Evolutionary conservation across 257 asterid genomes (phyloP).

Genomic region (Rehmannia glutinosa): DNA sequence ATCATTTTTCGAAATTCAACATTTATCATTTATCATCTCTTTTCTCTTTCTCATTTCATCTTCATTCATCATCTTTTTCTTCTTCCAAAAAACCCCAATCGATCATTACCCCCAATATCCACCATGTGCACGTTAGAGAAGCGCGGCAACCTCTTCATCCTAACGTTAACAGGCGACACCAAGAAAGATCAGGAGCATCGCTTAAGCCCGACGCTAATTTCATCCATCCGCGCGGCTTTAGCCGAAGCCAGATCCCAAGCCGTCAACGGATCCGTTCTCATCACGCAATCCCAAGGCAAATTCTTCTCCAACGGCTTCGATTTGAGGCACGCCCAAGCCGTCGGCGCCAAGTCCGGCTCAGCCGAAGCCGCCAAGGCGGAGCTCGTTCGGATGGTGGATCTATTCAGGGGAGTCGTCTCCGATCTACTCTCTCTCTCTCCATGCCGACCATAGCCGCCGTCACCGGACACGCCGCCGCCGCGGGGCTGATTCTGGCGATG

Average conservation of each 20-base stretch:
- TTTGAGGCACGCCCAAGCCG: slow-evolving; percentile 66
- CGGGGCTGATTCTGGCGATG: slow-evolving; percentile 69
- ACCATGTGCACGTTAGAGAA: slow-evolving; percentile 77
- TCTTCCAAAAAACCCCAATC: background rate
- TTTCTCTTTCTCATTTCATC: background rate
- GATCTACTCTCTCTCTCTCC: slow-evolving; percentile 61
- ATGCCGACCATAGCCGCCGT: slow-evolving; percentile 84
- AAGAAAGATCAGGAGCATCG: slow-evolving; percentile 61
- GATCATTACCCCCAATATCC: too few relatives aligned
- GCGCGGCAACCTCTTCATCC: slow-evolving; percentile 54
- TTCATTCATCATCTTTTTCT: background rate
- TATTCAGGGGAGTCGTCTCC: slow-evolving; percentile 55
- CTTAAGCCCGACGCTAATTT: slow-evolving; percentile 51
- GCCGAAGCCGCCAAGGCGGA: slow-evolving; percentile 38
- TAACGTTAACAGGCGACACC: slow-evolving; percentile 53
- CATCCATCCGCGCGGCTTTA: slow-evolving; percentile 50
- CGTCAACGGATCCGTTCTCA: slow-evolving; percentile 56
- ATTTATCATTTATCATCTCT: too few relatives aligned
- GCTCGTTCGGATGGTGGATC: slow-evolving; percentile 52
- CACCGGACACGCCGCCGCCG: slow-evolving; percentile 87
- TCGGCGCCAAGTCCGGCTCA: slow-evolving; percentile 39
- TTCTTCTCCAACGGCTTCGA: slow-evolving; percentile 95
- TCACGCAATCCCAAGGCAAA: slow-evolving; percentile 63
- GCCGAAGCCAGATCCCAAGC: slow-evolving; percentile 63
- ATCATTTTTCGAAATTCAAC: too few relatives aligned